phyloP scores from a whole-genome alignment of 2,329 filamentous ascomycete genomes.

The Myriosclerotinia curreyana region DNA sequence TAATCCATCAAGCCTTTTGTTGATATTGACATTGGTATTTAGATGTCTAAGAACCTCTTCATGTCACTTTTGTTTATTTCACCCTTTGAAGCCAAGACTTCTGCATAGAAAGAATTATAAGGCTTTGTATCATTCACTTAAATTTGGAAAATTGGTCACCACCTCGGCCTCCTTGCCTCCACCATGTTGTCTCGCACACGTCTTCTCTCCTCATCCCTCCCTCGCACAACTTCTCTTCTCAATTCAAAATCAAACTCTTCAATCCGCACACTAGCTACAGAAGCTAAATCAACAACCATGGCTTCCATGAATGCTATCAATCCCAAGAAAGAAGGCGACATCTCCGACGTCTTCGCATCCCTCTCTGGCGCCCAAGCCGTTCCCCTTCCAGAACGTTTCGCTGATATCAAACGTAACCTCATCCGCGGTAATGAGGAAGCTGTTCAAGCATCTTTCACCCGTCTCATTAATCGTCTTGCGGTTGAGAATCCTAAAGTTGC shows the following conservation, averaged over 20 bases:
- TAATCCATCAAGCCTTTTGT: background rate
- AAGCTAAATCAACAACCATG: background rate
- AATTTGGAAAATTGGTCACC: background rate
- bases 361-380: slow-evolving; percentile 47
- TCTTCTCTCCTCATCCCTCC: background rate
- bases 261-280: slow-evolving; percentile 6
- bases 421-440: slow-evolving; percentile 49
- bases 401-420: slow-evolving; percentile 52
- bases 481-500: slow-evolving; percentile 49
- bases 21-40: background rate
- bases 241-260: background rate
- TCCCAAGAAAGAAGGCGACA: slow-evolving; percentile 50
- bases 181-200: slow-evolving; percentile 5
- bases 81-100: background rate
- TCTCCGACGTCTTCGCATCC: slow-evolving; percentile 59
- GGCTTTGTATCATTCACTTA: background rate
- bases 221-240: background rate
- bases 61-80: background rate
- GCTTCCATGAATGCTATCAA: slow-evolving; percentile 15
- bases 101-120: too few relatives aligned
- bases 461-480: slow-evolving; percentile 46
- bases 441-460: slow-evolving; percentile 48
- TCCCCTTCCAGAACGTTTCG: slow-evolving; percentile 54
- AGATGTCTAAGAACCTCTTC: background rate
- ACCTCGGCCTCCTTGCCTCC: background rate